These are phyloP conservation scores for Trichoderma breve DNA, from an alignment of 2,329 filamentous ascomycete genomes.

Conservation along the genomic window DNA sequence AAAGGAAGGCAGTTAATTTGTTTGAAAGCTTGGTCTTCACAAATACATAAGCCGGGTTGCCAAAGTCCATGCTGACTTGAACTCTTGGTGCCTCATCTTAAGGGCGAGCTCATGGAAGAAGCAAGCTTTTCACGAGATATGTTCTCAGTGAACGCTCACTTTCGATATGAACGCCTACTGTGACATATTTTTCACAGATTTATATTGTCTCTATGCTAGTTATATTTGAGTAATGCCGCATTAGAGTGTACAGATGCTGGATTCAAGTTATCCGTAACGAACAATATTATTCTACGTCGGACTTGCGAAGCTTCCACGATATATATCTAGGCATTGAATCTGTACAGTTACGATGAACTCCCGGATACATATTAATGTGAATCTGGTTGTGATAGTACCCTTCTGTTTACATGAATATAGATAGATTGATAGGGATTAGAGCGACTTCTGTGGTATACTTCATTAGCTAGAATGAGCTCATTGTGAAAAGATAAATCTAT, in stretches of 20 bases:
- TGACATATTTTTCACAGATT: background rate
- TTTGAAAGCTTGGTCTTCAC: too few species aligned
- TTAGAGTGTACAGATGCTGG: background rate
- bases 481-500: background rate
- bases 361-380: too few species aligned
- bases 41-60: background rate
- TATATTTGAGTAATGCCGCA: accelerated
- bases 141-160: background rate
- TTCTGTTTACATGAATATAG: too few species aligned
- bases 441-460: background rate
- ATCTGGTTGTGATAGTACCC: too few species aligned
- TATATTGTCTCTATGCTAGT: background rate
- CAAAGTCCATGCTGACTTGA: background rate
- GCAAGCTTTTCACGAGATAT: background rate
- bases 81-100: accelerated
- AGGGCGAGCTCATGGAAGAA: background rate
- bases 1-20: background rate
- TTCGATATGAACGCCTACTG: background rate
- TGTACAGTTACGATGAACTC: too few species aligned
- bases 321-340: too few species aligned
- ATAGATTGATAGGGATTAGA: too few species aligned
- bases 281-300: background rate
- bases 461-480: accelerated
- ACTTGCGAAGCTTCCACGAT: too few species aligned
- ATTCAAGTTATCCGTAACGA: background rate